Evolutionary conservation across 2,329 filamentous ascomycete genomes (phyloP).

Genomic region (Aaosphaeria pasadenensis): DNA sequence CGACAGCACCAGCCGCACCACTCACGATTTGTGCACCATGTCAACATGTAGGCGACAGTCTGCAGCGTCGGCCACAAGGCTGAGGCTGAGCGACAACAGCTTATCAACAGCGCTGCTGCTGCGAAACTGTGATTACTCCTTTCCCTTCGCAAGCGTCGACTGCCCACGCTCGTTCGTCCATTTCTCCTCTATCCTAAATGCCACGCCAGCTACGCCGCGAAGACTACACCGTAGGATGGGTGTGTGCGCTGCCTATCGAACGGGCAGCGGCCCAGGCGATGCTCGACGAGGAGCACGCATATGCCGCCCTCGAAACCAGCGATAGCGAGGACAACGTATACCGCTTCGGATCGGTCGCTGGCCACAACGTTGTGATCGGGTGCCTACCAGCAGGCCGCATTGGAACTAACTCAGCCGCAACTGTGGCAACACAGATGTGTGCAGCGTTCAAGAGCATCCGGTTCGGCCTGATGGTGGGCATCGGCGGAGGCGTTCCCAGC

Average conservation of each 20-base stretch:
- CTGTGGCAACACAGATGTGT: not conserved
- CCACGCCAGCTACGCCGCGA: not conserved
- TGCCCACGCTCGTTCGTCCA: too few species aligned
- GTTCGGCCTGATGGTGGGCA: slow-evolving; percentile 1
- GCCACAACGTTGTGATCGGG: slow-evolving; percentile 1
- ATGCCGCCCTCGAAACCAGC: not conserved
- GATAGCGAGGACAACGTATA: slow-evolving; percentile 1
- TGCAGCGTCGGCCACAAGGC: too few species aligned
- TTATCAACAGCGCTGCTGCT: too few species aligned
- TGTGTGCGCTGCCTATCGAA: slow-evolving; percentile 32
- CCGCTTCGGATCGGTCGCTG: not conserved
- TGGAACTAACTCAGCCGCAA: not conserved
- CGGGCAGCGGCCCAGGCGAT: slow-evolving; percentile 25
- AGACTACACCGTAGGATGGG: slow-evolving; percentile 31
- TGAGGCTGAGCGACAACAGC: too few species aligned
- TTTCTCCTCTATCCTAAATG: not conserved
- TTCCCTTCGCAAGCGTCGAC: too few species aligned
- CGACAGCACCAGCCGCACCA: too few species aligned
- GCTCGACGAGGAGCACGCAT: slow-evolving; percentile 24
- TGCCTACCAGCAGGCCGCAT: not conserved
- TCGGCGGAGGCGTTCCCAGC: slow-evolving; percentile 1
- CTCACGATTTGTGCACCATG: too few species aligned
- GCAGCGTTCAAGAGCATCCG: not conserved
- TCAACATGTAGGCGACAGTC: too few species aligned
- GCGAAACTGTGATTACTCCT: too few species aligned